Conservation (phyloP, 2,329 filamentous ascomycete species). For the Byssochlamys sp. region DNA sequence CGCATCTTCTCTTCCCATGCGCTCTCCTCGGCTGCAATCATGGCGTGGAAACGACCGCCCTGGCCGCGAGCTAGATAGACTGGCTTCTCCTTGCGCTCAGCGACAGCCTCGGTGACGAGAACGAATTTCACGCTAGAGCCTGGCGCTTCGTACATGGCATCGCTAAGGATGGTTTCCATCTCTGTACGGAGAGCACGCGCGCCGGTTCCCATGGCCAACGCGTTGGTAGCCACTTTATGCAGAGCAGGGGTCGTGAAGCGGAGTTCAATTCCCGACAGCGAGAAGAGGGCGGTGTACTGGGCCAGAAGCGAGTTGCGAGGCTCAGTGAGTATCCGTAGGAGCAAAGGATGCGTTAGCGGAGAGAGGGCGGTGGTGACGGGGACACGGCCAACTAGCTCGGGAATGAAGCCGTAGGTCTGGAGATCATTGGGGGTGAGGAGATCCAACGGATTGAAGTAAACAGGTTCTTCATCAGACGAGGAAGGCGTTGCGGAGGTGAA, state of each 20-base stretch:
- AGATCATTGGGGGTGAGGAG: slow-evolving; percentile 66
- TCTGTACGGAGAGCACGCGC: slow-evolving; percentile 70
- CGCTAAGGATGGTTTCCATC: slow-evolving; percentile 66
- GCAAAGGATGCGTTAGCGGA: slow-evolving; percentile 56
- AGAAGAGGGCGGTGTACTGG: slow-evolving; percentile 83
- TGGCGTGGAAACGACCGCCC: slow-evolving; percentile 41
- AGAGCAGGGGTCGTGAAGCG: slow-evolving; percentile 74
- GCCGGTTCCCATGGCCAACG: slow-evolving; percentile 62
- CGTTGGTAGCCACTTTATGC: slow-evolving; percentile 68
- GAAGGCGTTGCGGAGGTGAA: slow-evolving; percentile 47
- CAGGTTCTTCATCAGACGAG: slow-evolving; percentile 32
- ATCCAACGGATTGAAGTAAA: slow-evolving; percentile 54
- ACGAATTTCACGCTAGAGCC: slow-evolving; percentile 58
- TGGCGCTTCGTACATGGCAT: slow-evolving; percentile 73
- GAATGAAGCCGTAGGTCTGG: slow-evolving; percentile 81
- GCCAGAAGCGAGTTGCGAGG: slow-evolving; percentile 78
- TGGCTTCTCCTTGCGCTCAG: slow-evolving; percentile 50
- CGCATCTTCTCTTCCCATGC: slow-evolving; percentile 38
- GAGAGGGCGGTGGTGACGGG: slow-evolving; percentile 81
- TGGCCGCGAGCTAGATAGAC: slow-evolving; percentile 45
- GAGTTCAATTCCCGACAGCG: slow-evolving; percentile 65
- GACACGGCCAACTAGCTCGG: slow-evolving; percentile 88
- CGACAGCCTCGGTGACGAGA: slow-evolving; percentile 61
- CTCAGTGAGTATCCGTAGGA: slow-evolving; percentile 83
- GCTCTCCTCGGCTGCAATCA: slow-evolving; percentile 43